Conservation (phyloP, 2,329 filamentous ascomycete species). For the Pezicula carpinea region DNA sequence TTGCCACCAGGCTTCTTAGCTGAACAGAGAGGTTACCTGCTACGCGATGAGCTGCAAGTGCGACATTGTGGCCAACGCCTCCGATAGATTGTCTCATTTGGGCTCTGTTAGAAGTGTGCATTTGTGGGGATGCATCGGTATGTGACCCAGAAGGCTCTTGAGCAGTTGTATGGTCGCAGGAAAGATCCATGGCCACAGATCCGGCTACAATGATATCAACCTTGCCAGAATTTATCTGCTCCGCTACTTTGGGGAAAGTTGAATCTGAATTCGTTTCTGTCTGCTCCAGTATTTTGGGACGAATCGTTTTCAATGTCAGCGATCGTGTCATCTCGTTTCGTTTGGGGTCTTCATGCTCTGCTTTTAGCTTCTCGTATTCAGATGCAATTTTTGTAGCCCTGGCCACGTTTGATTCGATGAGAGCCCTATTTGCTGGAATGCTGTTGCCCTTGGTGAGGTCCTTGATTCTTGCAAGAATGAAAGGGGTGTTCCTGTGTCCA, state of each 20-base stretch:
- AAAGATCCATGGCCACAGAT: conserved; percentile 83
- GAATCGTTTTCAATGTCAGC: not conserved
- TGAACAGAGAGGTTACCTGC: conserved; percentile 56
- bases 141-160: conserved; percentile 16
- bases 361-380: conserved; percentile 30
- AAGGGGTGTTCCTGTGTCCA: conserved; percentile 67
- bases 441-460: conserved; percentile 60
- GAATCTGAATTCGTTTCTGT: not conserved
- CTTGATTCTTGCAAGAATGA: conserved; percentile 63
- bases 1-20: conserved; percentile 75
- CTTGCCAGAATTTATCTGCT: not conserved
- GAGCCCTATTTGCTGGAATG: conserved; percentile 57
- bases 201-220: conserved; percentile 80
- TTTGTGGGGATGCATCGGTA: conserved; percentile 8
- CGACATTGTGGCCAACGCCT: conserved; percentile 89
- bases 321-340: conserved; percentile 17
- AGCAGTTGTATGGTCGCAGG: conserved; percentile 64
- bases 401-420: conserved; percentile 63
- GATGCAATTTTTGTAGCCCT: conserved; percentile 61
- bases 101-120: conserved; percentile 83
- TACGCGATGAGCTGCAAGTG: conserved; percentile 70
- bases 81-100: conserved; percentile 78
- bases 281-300: not conserved
- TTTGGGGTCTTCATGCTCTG: not conserved
- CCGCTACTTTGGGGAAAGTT: not conserved